Percentiles rank a stretch among this genome's conserved stretches.
These are phyloP conservation scores for Suillus discolor DNA, from an alignment of 768 basidiomycete species.

Conservation along the genomic window DNA sequence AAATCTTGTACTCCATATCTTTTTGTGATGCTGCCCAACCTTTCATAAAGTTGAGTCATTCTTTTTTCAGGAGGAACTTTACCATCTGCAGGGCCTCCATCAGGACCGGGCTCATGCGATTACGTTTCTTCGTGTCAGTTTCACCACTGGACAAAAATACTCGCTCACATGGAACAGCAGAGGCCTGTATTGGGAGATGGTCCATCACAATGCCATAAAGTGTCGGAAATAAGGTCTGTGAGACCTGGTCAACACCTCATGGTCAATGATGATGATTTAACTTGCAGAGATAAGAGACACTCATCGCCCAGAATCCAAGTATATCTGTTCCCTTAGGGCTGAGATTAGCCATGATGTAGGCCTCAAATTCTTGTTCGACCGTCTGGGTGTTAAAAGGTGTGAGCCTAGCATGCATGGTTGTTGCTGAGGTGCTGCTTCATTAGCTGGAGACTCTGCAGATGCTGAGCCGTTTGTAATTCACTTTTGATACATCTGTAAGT, in stretches of 20 bases:
- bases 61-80: no score
- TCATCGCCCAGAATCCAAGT: not conserved
- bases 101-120: no score
- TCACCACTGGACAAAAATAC: slow-evolving; percentile 21
- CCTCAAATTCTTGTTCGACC: not conserved
- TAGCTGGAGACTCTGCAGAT: not conserved
- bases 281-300: not conserved
- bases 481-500: not conserved
- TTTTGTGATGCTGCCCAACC: not conserved
- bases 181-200: slow-evolving; percentile 24
- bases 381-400: not conserved
- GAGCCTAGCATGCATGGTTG: not conserved
- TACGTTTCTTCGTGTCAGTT: no score
- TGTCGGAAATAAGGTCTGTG: not conserved
- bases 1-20: not conserved
- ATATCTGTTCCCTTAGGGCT: not conserved
- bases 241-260: not conserved
- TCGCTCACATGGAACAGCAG: slow-evolving; percentile 23
- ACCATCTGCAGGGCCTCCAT: no score
- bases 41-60: not conserved
- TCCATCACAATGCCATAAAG: slow-evolving; percentile 19
- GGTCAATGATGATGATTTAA: not conserved
- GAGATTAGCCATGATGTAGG: not conserved
- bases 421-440: not conserved
- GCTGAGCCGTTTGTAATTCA: not conserved